These are phyloP conservation scores for Juglanconis juglandina DNA, from an alignment of 2,329 filamentous ascomycete genomes.

Conservation along the genomic window DNA sequence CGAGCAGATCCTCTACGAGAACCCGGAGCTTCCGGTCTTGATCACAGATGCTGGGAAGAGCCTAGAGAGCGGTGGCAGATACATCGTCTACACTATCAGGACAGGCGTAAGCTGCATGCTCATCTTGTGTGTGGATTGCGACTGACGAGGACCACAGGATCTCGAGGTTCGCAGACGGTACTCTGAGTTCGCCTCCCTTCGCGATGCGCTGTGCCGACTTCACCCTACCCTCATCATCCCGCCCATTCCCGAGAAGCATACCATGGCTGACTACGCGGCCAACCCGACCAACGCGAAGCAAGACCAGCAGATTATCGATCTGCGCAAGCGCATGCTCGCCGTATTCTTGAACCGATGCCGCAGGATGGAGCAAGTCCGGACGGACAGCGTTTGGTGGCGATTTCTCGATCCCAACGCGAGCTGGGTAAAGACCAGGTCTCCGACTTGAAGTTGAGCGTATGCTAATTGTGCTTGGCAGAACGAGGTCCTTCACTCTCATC, in stretches of 20 bases:
- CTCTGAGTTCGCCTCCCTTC: constrained; percentile 90
- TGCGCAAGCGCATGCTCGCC: constrained; percentile 92
- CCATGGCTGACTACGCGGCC: constrained; percentile 96
- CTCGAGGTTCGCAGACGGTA: constrained; percentile 92
- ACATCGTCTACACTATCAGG: constrained; percentile 94
- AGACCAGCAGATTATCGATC: constrained; percentile 92
- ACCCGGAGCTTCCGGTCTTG: constrained; percentile 81
- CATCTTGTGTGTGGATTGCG: neutral
- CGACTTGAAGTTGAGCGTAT: neutral
- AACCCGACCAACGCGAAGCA: constrained; percentile 98
- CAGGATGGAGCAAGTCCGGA: constrained; percentile 84
- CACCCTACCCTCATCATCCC: constrained; percentile 95
- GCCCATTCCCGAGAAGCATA: constrained; percentile 97
- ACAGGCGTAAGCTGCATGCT: constrained; percentile 66
- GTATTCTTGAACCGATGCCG: constrained; percentile 94
- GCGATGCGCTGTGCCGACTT: constrained; percentile 82
- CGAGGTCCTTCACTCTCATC: constrained; percentile 91
- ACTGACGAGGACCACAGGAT: constrained; percentile 55
- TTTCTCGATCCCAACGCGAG: constrained; percentile 97
- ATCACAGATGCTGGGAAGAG: constrained; percentile 97
- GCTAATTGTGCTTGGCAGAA: constrained; percentile 53
- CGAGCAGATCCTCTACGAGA: constrained; percentile 95
- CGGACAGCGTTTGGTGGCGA: constrained; percentile 95
- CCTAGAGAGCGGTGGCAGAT: constrained; percentile 82
- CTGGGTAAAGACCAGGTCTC: constrained; percentile 66